Evolutionary conservation across 2,329 filamentous ascomycete genomes (phyloP), one percentile per base, ranked within the genome.

Genomic region (Rhynchosporium secalis): DNA sequence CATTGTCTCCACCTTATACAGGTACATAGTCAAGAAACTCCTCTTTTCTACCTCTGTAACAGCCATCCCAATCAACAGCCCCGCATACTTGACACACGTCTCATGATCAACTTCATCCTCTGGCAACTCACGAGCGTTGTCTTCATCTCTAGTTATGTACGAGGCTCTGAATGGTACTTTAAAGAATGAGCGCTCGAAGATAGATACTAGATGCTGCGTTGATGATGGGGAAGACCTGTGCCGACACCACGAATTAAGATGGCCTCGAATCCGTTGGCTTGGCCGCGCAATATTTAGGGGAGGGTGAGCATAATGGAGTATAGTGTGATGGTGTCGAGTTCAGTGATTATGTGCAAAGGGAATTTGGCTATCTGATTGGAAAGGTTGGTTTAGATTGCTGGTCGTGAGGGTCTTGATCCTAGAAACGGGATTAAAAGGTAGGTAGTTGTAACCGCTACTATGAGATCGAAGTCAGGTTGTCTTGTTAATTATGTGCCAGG

Each of bases 11-110:
- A 52, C 47, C 31, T 46, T 51, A 41, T 51, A 58, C n/a, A 58
- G 38, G 20, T 41, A 58, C 56, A 58, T 58, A 4, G 33, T 41
- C 33, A 58, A 43, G 13, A 51, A 58, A 13, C 56, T 58, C 36
- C 56, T 51, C 36, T 51, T 29, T 28, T 28, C 15, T 38, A 28
- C 26, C 4, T 28, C 38, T 29, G 47, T 36, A 31, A 47, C 57
- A 7, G 47, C 57, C 4, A 59, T 31, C 4, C 47, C 47, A 10
- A 51, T 31, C n/a, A 59, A 7, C n/a, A 59, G n/a, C 1, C 57
- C 57, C 1, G 47, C 47, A 36, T 59, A 52, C 47, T 13, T 36
- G 3, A 51, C 49, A 46, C 57, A 59, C 9, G 36, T 43, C 15
- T 52, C 57, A 20, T 59, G 38, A 26, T 43, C 33, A 8, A 4